These are phyloP conservation scores for Vigna trinervia DNA, from an alignment of 306 rosid species.

Conservation along the genomic window DNA sequence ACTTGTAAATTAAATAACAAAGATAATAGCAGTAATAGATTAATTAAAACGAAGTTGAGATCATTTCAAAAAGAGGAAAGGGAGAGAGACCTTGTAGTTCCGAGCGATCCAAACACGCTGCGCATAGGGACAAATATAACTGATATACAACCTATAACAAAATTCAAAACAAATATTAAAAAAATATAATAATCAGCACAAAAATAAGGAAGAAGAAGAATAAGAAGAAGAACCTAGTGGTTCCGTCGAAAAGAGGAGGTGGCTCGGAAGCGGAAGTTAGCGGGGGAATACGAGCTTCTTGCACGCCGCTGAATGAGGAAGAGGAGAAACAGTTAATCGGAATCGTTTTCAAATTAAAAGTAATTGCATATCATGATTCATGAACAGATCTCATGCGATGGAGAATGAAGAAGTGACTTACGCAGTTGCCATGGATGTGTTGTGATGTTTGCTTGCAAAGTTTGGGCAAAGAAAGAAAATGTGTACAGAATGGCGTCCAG, in stretches of 20 bases:
- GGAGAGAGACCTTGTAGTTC: conserved; percentile 71
- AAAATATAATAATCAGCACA: not conserved
- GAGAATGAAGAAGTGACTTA: conserved; percentile 22
- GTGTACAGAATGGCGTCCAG: not conserved
- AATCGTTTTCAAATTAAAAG: not conserved
- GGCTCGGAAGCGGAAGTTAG: conserved; percentile 62
- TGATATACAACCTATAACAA: conserved; percentile 57
- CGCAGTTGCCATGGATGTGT: conserved; percentile 40
- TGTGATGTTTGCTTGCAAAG: not conserved
- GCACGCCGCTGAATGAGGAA: conserved; percentile 10
- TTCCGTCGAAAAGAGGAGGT: conserved; percentile 76
- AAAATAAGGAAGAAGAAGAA: not conserved
- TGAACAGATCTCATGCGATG: not conserved
- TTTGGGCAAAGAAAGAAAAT: not conserved
- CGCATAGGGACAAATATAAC: conserved; percentile 64
- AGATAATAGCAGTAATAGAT: not conserved
- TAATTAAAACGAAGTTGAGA: conserved; percentile 11
- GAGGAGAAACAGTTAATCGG: too few species aligned
- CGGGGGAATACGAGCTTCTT: conserved; percentile 45
- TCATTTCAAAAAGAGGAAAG: not conserved
- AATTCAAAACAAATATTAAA: not conserved
- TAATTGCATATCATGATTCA: not conserved
- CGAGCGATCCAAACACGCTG: conserved; percentile 81
- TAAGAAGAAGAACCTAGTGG: conserved; percentile 57
- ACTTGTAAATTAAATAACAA: not conserved